A percentile compares a stretch with the other conserved stretches of the same genome.
Conservation (phyloP, 768 basidiomycete species). For the Xanthoconium purpureum region DNA sequence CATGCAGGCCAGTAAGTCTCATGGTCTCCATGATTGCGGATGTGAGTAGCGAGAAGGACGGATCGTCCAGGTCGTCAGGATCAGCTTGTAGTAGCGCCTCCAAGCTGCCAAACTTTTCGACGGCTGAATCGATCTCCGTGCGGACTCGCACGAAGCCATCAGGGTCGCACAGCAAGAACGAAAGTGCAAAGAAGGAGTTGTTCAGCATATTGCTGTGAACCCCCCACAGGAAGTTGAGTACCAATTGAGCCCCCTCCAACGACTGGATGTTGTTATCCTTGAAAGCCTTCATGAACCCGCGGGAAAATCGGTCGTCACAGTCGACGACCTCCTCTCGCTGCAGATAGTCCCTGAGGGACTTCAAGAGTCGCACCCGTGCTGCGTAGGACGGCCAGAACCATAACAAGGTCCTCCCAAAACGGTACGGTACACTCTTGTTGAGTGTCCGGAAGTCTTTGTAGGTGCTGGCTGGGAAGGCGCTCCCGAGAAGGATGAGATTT, state of each 20-base stretch:
- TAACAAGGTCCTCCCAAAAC: slow-evolving; percentile 12
- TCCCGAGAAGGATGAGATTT: slow-evolving; percentile 20
- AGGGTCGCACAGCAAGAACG: slow-evolving; percentile 40
- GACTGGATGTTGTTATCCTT: slow-evolving; percentile 14
- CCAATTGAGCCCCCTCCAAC: slow-evolving; percentile 16
- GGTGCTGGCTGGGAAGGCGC: slow-evolving; percentile 16
- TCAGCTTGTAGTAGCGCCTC: slow-evolving; percentile 9
- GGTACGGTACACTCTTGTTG: slow-evolving; percentile 17
- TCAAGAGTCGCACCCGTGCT: slow-evolving; percentile 12
- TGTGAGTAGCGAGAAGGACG: slow-evolving; percentile 19
- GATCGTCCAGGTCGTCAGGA: slow-evolving; percentile 15
- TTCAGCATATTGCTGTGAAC: slow-evolving; percentile 22
- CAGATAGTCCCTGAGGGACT: slow-evolving; percentile 11
- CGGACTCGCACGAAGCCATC: slow-evolving; percentile 44
- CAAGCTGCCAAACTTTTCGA: slow-evolving; percentile 12
- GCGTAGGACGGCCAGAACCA: slow-evolving; percentile 13
- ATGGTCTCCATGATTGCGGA: slow-evolving; percentile 29
- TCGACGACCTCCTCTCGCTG: slow-evolving; percentile 5
- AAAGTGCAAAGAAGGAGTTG: slow-evolving; percentile 18
- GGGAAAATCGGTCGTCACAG: slow-evolving; percentile 5
- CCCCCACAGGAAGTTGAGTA: slow-evolving; percentile 22
- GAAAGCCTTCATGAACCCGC: slow-evolving; percentile 17
- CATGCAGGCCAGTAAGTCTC: slow-evolving; percentile 18
- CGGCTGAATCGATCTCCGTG: slow-evolving; percentile 40
- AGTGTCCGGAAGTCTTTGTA: slow-evolving; percentile 22